A percentile compares a stretch with the other conserved stretches of the same genome.
Evolutionary conservation across 495 filamentous ascomycete genomes (phyloP).

Genomic region (Geoglossum glabrum): DNA sequence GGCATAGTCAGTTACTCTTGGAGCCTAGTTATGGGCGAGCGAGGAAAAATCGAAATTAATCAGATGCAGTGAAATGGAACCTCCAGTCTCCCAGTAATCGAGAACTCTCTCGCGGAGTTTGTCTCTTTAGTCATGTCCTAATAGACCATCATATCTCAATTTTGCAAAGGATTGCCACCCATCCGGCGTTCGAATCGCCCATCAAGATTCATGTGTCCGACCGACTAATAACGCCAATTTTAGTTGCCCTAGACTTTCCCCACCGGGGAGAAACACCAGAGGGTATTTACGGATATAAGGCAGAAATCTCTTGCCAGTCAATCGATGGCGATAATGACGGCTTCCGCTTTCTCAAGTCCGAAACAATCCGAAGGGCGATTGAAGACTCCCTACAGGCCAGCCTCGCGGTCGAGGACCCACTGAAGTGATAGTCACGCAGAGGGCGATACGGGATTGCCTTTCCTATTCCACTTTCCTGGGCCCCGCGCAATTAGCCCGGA

Average conservation of each 20-base stretch:
- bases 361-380: conserved; percentile 12
- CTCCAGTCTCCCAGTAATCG: background rate
- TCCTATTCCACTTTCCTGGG: too few relatives aligned
- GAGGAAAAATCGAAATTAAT: background rate
- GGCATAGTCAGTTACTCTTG: background rate
- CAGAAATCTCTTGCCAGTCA: background rate
- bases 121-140: conserved; percentile 28
- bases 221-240: conserved; percentile 24
- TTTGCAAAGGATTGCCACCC: conserved; percentile 6
- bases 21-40: background rate
- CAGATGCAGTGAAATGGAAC: background rate
- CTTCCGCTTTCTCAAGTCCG: conserved; percentile 1
- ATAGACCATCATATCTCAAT: conserved; percentile 15
- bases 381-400: too few relatives aligned
- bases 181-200: conserved; percentile 1
- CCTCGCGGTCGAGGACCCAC: too few relatives aligned
- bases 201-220: conserved; percentile 30
- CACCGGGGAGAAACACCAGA: background rate
- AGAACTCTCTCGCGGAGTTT: conserved; percentile 5
- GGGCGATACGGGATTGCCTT: too few relatives aligned
- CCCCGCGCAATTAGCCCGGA: too few relatives aligned
- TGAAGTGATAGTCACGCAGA: too few relatives aligned
- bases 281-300: background rate
- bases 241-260: conserved; percentile 15
- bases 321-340: background rate